These are phyloP conservation scores for Penicillium taxi DNA, from an alignment of 495 filamentous ascomycete genomes.

Conservation along the genomic window DNA sequence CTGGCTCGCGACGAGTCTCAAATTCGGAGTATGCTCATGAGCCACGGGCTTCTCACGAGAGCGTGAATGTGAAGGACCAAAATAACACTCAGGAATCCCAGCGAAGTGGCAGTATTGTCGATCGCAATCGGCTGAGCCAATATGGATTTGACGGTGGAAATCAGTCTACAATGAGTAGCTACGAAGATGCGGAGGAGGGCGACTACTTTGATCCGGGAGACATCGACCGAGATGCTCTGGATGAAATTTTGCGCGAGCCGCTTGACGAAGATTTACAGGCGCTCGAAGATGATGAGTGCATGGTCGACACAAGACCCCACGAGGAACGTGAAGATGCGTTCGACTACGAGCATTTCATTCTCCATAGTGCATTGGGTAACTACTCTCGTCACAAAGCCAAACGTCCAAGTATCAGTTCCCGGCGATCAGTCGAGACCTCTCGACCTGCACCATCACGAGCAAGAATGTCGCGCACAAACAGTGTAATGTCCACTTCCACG, in stretches of 20 bases:
- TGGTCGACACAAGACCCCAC: constrained; percentile 48
- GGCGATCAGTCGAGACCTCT: constrained; percentile 70
- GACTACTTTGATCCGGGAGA: constrained; percentile 43
- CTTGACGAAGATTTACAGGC: constrained; percentile 32
- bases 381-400: constrained; percentile 47
- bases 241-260: constrained; percentile 37
- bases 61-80: not conserved
- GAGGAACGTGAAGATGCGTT: constrained; percentile 97
- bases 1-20: constrained; percentile 11
- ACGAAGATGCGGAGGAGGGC: constrained; percentile 51
- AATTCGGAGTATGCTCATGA: constrained; percentile 16
- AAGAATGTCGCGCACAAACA: constrained; percentile 43
- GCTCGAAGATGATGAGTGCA: constrained; percentile 6
- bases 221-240: constrained; percentile 42
- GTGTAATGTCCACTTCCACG: constrained; percentile 63
- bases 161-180: constrained; percentile 45
- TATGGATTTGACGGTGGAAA: constrained; percentile 21
- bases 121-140: not conserved
- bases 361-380: constrained; percentile 81
- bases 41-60: constrained; percentile 5
- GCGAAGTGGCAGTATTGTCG: constrained; percentile 4
- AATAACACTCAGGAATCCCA: constrained; percentile 1
- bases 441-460: constrained; percentile 23
- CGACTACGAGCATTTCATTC: constrained; percentile 92
- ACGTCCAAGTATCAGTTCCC: constrained; percentile 52